phyloP scores from a whole-genome alignment of 2,329 filamentous ascomycete species.

The Talaromyces sp. region DNA sequence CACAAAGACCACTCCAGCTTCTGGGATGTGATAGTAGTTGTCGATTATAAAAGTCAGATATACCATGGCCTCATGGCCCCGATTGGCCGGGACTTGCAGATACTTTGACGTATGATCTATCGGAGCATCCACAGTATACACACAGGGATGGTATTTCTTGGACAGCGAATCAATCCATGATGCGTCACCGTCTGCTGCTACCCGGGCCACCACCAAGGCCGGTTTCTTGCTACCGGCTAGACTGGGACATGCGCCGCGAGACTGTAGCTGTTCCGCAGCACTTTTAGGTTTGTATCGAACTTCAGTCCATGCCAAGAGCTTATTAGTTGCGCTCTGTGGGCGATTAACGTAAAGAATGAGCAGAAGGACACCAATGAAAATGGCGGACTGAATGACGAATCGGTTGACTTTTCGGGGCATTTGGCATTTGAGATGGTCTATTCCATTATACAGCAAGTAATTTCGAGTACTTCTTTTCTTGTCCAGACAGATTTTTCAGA shows the following conservation, averaged over 20 bases:
- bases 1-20: constrained; percentile 39
- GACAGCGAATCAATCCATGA: constrained; percentile 43
- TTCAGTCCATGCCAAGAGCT: constrained; percentile 43
- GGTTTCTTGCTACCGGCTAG: constrained; percentile 40
- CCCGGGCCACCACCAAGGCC: constrained; percentile 45
- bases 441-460: not conserved
- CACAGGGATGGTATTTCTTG: constrained; percentile 45
- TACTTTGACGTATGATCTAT: constrained; percentile 21
- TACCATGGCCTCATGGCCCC: constrained; percentile 48
- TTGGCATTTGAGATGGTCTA: constrained; percentile 29
- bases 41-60: constrained; percentile 50
- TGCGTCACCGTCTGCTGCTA: constrained; percentile 41
- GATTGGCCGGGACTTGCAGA: constrained; percentile 42
- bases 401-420: constrained; percentile 40
- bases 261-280: constrained; percentile 32
- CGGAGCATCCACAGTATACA: constrained; percentile 43
- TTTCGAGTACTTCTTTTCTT: not conserved
- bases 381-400: constrained; percentile 33
- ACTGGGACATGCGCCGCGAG: constrained; percentile 45
- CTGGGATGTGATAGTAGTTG: constrained; percentile 43
- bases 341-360: constrained; percentile 40
- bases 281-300: constrained; percentile 41
- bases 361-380: constrained; percentile 35
- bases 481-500: not conserved
- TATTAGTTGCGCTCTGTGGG: constrained; percentile 27